Evolutionary conservation across 129 eudicot species (phyloP).

Genomic region (Flaveria sonorensis): DNA sequence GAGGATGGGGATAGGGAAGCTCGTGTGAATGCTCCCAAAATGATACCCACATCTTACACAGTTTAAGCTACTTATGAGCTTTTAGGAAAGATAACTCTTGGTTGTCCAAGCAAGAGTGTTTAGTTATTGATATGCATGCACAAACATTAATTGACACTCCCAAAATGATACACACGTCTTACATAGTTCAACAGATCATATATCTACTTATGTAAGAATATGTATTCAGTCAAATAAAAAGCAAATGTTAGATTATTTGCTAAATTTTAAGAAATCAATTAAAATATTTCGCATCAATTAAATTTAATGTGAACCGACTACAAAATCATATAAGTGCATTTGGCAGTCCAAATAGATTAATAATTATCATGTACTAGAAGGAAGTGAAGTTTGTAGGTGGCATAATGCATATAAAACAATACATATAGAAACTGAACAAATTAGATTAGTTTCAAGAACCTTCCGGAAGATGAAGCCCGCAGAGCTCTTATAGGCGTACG

Average conservation of each 20-base stretch:
- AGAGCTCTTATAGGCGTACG: slow-evolving; percentile 96
- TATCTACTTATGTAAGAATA: slow-evolving; percentile 3
- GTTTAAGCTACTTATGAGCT: not conserved
- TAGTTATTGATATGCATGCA: not conserved
- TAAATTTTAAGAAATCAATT: not conserved
- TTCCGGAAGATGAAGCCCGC: slow-evolving; percentile 97
- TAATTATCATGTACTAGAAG: not conserved
- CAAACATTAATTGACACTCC: not conserved
- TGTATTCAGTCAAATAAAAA: not conserved
- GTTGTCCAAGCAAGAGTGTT: not conserved
- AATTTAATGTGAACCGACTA: not conserved
- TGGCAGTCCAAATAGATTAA: not conserved
- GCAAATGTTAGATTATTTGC: not conserved
- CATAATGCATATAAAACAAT: slow-evolving; percentile 12
- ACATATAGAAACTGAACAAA: slow-evolving; percentile 13
- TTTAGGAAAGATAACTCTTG: slow-evolving; percentile 1
- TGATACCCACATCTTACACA: too few species aligned
- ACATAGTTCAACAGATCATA: slow-evolving; percentile 10
- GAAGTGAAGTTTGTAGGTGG: slow-evolving; percentile 4
- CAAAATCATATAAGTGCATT: not conserved
- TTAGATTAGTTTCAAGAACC: slow-evolving; percentile 45
- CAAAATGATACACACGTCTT: not conserved
- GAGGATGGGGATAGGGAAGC: not conserved
- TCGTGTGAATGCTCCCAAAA: too few species aligned
- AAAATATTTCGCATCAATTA: not conserved